Evolutionary conservation across 257 asterid genomes (phyloP).

Genomic region (Handroanthus guayacan): DNA sequence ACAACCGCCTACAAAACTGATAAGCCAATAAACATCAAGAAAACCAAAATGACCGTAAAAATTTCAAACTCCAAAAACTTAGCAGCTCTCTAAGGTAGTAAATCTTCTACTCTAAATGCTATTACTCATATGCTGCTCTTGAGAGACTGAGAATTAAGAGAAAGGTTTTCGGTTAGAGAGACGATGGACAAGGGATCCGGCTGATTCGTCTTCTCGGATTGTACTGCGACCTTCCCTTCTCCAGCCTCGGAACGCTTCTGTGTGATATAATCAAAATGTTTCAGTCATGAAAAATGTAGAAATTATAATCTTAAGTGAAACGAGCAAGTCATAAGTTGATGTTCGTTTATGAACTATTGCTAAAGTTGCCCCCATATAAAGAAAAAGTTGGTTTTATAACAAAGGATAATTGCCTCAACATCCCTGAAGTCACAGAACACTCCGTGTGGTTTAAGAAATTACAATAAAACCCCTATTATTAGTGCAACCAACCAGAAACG

Average conservation of each 20-base stretch:
- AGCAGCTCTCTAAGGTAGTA: neutral
- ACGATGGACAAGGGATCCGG: conserved; percentile 50
- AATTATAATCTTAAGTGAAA: neutral
- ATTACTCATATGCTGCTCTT: conserved; percentile 45
- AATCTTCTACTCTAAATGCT: conserved; percentile 18
- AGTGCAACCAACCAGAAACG: no score
- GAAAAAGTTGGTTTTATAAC: no score
- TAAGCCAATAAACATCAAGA: neutral
- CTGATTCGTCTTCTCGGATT: conserved; percentile 30
- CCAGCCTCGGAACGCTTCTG: conserved; percentile 53
- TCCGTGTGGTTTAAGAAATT: no score
- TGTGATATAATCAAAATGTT: neutral
- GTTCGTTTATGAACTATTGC: no score
- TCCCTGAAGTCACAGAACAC: no score
- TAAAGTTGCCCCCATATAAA: no score
- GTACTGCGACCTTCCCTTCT: conserved; percentile 40
- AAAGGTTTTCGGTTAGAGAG: conserved; percentile 55
- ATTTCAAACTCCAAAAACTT: neutral
- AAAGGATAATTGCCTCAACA: no score
- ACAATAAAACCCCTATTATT: no score
- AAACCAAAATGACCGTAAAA: neutral
- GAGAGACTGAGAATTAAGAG: conserved; percentile 52
- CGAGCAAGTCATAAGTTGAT: neutral
- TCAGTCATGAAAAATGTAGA: neutral
- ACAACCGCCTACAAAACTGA: neutral